Percentiles rank a stretch among this genome's conserved stretches.
Evolutionary conservation across 2,329 filamentous ascomycete genomes (phyloP).

Genomic region (Chaetomium olivaceum): DNA sequence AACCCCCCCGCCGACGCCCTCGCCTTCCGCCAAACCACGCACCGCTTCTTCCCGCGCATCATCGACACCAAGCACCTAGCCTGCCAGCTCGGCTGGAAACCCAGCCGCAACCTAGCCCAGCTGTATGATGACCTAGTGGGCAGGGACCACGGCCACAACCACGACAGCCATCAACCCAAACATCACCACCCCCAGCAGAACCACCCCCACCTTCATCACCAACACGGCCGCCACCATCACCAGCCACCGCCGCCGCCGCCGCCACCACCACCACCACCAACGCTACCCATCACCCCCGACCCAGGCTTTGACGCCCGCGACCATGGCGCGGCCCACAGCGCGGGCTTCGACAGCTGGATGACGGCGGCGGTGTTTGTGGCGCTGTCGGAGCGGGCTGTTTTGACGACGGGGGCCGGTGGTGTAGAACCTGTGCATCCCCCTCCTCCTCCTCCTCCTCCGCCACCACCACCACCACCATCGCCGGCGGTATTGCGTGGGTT

Average conservation of each 20-base stretch:
- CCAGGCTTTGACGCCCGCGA: neutral
- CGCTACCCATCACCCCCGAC: neutral
- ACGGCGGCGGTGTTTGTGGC: conserved; percentile 43
- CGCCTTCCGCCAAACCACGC: conserved; percentile 53
- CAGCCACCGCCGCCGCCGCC: too few species aligned
- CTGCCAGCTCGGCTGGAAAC: neutral
- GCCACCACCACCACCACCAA: neutral
- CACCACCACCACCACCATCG: too few species aligned
- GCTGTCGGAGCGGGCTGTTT: neutral
- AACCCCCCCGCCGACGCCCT: conserved; percentile 51
- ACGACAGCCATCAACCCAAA: too few species aligned
- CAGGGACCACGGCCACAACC: neutral
- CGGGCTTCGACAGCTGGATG: conserved; percentile 60
- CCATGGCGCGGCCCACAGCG: conserved; percentile 50
- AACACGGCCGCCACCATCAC: neutral
- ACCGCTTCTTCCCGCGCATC: conserved; percentile 48
- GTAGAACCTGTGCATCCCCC: too few species aligned
- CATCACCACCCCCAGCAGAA: neutral
- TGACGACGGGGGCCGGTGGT: neutral
- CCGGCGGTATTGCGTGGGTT: neutral
- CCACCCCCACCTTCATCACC: too few species aligned
- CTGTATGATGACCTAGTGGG: neutral
- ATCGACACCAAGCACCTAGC: conserved; percentile 66
- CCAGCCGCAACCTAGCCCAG: neutral
- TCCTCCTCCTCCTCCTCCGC: too few species aligned